Base-by-base conservation (phyloP, 208 protist genomes). In the Trypanosomatidae sp. region DNA sequence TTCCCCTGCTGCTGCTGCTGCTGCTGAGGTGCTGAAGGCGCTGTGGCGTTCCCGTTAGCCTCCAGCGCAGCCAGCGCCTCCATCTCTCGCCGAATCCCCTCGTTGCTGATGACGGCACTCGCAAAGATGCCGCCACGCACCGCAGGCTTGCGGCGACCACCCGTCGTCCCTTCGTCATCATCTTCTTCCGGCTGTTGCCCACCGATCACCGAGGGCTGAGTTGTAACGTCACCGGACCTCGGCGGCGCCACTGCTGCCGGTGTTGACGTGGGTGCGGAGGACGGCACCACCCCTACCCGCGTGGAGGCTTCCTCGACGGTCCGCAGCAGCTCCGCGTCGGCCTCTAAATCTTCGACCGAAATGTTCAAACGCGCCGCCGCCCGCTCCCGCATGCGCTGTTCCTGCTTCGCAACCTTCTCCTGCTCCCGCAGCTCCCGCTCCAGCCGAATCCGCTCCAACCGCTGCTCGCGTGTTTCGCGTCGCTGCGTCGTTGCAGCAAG, bases 31-130 rank as follows among this genome's bases (percentile, higher is more conserved):
- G n/a, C n/a, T n/a, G n/a, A n/a, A n/a, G n/a, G n/a, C n/a, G n/a
- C n/a, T n/a, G n/a, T n/a, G n/a, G n/a, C n/a, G n/a, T n/a, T n/a
- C n/a, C n/a, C n/a, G n/a, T n/a, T n/a, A n/a, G n/a, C n/a, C n/a
- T n/a, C n/a, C n/a, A n/a, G n/a, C n/a, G n/a, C n/a, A n/a, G n/a
- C n/a, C n/a, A n/a, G n/a, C n/a, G n/a, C n/a, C n/a, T n/a, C n/a
- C n/a, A 95, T 92, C 77, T 95, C 90, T 0, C 84, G 77, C 58
- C 72, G 71, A 62, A 95, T 91, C 22, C 90, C 90, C 55, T 91
- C 87, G 62, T 92, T 92, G 53, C 87, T 95, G 68, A 95, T 87
- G 5, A 91, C 87, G 0, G 84, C 81, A 5, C 81, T 83, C 41
- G 82, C 80, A 62, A 91, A 89, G 46, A 92, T 71, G 46, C 79